A percentile compares a stretch with the other conserved stretches of the same genome.
Conservation (phyloP, 2,329 filamentous ascomycete species). For the Fusarium austroafricanum region DNA sequence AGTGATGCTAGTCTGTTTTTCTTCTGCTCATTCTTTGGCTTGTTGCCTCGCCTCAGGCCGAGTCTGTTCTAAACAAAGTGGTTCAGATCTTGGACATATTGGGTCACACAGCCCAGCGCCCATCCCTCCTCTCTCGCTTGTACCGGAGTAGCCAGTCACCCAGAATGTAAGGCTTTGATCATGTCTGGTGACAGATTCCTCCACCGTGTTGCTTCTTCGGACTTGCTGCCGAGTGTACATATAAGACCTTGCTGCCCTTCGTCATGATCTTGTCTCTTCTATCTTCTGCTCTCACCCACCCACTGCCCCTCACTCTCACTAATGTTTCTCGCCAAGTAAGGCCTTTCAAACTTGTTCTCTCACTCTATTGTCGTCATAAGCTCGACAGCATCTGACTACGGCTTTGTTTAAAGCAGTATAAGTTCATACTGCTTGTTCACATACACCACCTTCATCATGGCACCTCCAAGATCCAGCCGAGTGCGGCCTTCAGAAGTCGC, state of each 20-base stretch:
- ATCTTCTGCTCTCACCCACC: constrained; percentile 19
- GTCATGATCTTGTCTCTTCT: constrained; percentile 14
- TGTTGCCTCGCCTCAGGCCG: constrained; percentile 49
- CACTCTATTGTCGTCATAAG: constrained; percentile 13
- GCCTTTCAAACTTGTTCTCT: constrained; percentile 1
- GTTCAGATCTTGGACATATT: constrained; percentile 53
- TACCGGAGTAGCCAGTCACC: constrained; percentile 29
- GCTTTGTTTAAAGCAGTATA: constrained; percentile 1
- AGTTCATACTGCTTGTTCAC: constrained; percentile 3
- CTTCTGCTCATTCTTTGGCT: constrained; percentile 41
- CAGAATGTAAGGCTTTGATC: constrained; percentile 35
- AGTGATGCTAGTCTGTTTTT: constrained; percentile 35
- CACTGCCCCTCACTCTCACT: constrained; percentile 25
- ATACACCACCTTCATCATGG: constrained; percentile 43
- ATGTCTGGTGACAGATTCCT: constrained; percentile 37
- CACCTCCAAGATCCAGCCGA: constrained; percentile 49
- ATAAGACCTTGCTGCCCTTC: constrained; percentile 43
- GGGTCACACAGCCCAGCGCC: constrained; percentile 50
- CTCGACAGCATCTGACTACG: constrained; percentile 6
- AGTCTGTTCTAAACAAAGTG: constrained; percentile 51
- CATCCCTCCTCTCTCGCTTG: constrained; percentile 50
- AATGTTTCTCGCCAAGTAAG: constrained; percentile 6
- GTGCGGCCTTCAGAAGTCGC: constrained; percentile 70
- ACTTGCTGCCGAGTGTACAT: constrained; percentile 41
- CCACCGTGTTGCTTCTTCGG: constrained; percentile 45